phyloP scores from a whole-genome alignment of 257 asterid genomes.

The Solanum bulbocastanum region DNA sequence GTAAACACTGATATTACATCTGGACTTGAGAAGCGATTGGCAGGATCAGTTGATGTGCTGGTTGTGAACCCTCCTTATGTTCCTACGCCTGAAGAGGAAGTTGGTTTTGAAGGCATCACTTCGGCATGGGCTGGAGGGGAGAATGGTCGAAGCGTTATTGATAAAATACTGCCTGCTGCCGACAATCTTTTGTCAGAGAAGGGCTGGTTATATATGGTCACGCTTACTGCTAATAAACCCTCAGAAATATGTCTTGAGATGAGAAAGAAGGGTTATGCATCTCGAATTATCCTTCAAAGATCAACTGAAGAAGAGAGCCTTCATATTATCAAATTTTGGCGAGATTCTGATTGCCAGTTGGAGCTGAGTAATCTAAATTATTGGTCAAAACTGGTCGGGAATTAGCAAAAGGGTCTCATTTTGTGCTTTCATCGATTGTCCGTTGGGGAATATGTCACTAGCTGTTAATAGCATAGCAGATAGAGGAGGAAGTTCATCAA shows the following conservation, averaged over 20 bases:
- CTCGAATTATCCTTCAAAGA: conserved; percentile 67
- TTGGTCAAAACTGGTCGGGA: not conserved
- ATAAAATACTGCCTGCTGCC: conserved; percentile 76
- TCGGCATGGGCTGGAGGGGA: conserved; percentile 97
- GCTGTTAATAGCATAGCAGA: not conserved
- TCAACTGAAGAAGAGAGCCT: conserved; percentile 96
- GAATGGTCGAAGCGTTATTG: conserved; percentile 72
- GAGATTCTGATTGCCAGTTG: conserved; percentile 35
- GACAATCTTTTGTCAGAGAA: conserved; percentile 67
- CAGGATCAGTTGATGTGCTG: conserved; percentile 62
- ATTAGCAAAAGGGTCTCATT: not conserved
- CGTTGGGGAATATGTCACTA: conserved; percentile 11
- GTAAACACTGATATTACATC: conserved; percentile 19
- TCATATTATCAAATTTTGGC: conserved; percentile 78
- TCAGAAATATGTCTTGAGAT: conserved; percentile 58
- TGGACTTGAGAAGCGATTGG: conserved; percentile 54
- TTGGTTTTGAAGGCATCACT: conserved; percentile 67
- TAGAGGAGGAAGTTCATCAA: not conserved
- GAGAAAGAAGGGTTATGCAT: conserved; percentile 79
- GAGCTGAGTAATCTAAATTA: conserved; percentile 26
- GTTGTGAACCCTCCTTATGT: conserved; percentile 98
- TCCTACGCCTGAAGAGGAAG: conserved; percentile 95
- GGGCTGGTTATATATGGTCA: conserved; percentile 86
- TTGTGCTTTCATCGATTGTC: not conserved
- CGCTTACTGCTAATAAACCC: conserved; percentile 63